A percentile compares a stretch with the other conserved stretches of the same genome.
phyloP scores from a whole-genome alignment of 179 eudicot genomes.

The Beta macrorhiza region DNA sequence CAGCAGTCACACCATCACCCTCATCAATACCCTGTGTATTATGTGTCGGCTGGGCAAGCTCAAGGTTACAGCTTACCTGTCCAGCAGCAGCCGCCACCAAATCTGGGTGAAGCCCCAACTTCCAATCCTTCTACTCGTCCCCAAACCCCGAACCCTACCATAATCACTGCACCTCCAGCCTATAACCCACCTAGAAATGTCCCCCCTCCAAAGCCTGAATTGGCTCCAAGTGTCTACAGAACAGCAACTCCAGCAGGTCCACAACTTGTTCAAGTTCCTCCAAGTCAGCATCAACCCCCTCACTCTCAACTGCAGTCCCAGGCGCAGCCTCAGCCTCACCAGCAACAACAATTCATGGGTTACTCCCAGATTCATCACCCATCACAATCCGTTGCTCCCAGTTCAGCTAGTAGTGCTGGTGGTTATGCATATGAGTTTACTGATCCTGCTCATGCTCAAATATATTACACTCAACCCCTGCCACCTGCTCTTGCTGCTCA shows the following conservation, averaged over 20 bases:
- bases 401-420: conserved; percentile 35
- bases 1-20: conserved; percentile 58
- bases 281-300: conserved; percentile 40
- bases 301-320: conserved; percentile 19
- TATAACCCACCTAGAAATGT: conserved; percentile 38
- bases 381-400: conserved; percentile 57
- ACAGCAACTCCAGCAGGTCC: conserved; percentile 40
- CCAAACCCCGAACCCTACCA: conserved; percentile 44
- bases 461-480: conserved; percentile 63
- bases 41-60: conserved; percentile 60
- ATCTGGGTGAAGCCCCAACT: conserved; percentile 43
- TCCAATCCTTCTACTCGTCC: conserved; percentile 35
- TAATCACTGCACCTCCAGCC: conserved; percentile 34
- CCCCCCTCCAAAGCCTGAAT: conserved; percentile 47
- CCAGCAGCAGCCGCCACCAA: conserved; percentile 48
- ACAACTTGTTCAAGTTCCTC: conserved; percentile 47
- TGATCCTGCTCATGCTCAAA: conserved; percentile 67
- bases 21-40: conserved; percentile 59
- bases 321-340: conserved; percentile 37
- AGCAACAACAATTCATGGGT: conserved; percentile 47
- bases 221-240: conserved; percentile 47
- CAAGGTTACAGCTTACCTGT: conserved; percentile 63
- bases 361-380: conserved; percentile 70
- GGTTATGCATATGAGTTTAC: conserved; percentile 63
- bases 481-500: conserved; percentile 59